A percentile compares a stretch with the other conserved stretches of the same genome.
phyloP scores from a whole-genome alignment of 768 basidiomycete species.

The Tylopilus subfusipes region DNA sequence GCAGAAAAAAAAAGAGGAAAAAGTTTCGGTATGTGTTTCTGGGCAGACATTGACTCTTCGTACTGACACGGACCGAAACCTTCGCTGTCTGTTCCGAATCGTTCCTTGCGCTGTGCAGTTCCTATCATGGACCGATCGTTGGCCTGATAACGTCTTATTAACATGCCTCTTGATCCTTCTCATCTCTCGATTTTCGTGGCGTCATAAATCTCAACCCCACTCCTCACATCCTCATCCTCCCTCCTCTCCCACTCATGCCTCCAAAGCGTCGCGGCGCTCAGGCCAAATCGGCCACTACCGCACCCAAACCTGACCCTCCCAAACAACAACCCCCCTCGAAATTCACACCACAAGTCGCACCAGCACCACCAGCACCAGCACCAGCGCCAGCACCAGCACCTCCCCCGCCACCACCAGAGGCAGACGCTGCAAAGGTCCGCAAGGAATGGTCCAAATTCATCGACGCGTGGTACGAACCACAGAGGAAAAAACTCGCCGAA shows the following conservation, averaged over 20 bases:
- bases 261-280: constrained; percentile 28
- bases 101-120: constrained; percentile 1
- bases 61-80: not conserved
- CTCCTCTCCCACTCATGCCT: constrained; percentile 17
- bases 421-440: constrained; percentile 24
- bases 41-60: not conserved
- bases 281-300: constrained; percentile 12
- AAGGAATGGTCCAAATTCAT: constrained; percentile 31
- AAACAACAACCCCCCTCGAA: constrained; percentile 1
- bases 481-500: constrained; percentile 27
- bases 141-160: constrained; percentile 28
- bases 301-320: constrained; percentile 12
- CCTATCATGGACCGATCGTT: constrained; percentile 34
- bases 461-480: constrained; percentile 30
- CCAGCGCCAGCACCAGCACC: constrained; percentile 15
- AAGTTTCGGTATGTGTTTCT: not conserved
- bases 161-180: too few species aligned
- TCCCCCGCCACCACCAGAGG: constrained; percentile 19
- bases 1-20: not conserved
- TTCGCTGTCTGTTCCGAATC: not conserved
- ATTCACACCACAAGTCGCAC: not conserved
- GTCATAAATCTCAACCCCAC: constrained; percentile 14
- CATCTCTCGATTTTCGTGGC: constrained; percentile 20
- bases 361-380: constrained; percentile 13
- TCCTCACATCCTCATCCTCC: not conserved